phyloP scores from a whole-genome alignment of 768 basidiomycete species.

The Leccinum incarnatum region DNA sequence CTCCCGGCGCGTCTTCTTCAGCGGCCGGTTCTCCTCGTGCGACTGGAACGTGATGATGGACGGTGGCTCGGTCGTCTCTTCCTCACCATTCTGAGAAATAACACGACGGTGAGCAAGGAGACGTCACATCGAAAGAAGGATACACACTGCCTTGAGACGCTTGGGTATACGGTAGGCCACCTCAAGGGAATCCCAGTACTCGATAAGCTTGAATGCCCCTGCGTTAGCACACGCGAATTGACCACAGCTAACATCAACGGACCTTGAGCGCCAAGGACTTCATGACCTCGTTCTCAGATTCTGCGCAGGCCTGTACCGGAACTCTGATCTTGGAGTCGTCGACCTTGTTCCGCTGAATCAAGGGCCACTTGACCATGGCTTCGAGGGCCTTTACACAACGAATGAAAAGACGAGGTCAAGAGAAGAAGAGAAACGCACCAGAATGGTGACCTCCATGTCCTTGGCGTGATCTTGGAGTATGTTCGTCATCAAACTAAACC shows the following conservation, averaged over 20 bases:
- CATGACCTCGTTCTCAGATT: slow-evolving; percentile 55
- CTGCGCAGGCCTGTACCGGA: slow-evolving; percentile 54
- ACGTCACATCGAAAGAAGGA: neutral
- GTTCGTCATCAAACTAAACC: slow-evolving; percentile 89
- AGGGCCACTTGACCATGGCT: slow-evolving; percentile 74
- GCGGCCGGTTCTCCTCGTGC: slow-evolving; percentile 30
- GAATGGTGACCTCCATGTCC: slow-evolving; percentile 66
- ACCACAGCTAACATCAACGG: slow-evolving; percentile 8
- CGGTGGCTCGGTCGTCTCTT: slow-evolving; percentile 21
- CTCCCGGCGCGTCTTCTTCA: slow-evolving; percentile 33
- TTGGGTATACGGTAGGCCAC: slow-evolving; percentile 88
- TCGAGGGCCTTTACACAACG: slow-evolving; percentile 49
- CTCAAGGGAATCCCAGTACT: slow-evolving; percentile 76
- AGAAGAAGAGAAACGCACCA: slow-evolving; percentile 46
- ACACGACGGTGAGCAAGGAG: neutral
- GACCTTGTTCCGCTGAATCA: slow-evolving; percentile 86
- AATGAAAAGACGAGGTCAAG: neutral
- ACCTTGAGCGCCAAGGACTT: slow-evolving; percentile 65
- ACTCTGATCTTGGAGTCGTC: slow-evolving; percentile 75
- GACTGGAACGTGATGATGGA: slow-evolving; percentile 19
- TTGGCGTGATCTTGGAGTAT: slow-evolving; percentile 72
- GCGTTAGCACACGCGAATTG: neutral
- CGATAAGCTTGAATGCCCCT: slow-evolving; percentile 53
- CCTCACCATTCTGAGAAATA: slow-evolving; percentile 30
- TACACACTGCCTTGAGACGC: slow-evolving; percentile 44